Evolutionary conservation across 2,329 filamentous ascomycete genomes (phyloP), one percentile per base, ranked within the genome.

Genomic region (Aspergillus clavatus): DNA sequence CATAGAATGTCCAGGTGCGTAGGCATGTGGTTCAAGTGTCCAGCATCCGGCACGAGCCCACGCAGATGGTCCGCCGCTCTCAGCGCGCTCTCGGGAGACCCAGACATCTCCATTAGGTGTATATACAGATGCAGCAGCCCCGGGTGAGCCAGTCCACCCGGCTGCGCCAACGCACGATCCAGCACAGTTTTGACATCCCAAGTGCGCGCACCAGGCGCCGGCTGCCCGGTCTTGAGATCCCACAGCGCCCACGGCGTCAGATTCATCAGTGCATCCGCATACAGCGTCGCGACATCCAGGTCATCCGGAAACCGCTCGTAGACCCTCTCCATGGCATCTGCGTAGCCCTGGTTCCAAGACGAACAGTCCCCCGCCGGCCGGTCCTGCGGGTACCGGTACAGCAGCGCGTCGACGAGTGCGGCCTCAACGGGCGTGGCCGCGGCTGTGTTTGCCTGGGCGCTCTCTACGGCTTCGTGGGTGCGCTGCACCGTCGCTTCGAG

Each of bases 91-190:
- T 87, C 85, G 0, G 85, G 85, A 0, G 71, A 74, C 0, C 72
- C 68, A 0, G 84, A 88, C 85, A 88, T 88, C 59, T 89, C 86
- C 73, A 87, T 85, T 3, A 87, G 75, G 55, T 89, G 85, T 29
- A 89, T 86, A 62, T 89, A 89, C 24, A 88, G 67, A 61, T 90
- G 86, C 5, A 89, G 70, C 0, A 89, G 64, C 0, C 86, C 86
- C 0, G 86, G 82, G 56, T 93, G 87, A 5, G 69, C 54, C 3
- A 71, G 61, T 1, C 72, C 77, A 12, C 70, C 72, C 1, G 72
- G 62, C 2, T 73, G 69, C 1, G 64, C 57, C 14, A 90, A 66
- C 0, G 80, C 81, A 3, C 61, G 66, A 24, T 87, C 83, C 2
- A 87, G 70, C 0, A 83, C 71, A 0, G 46, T 48, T 54, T 82